Evolutionary conservation across 495 filamentous ascomycete genomes (phyloP), one percentile per base, ranked within the genome.

Genomic region (Annulohypoxylon bovei): DNA sequence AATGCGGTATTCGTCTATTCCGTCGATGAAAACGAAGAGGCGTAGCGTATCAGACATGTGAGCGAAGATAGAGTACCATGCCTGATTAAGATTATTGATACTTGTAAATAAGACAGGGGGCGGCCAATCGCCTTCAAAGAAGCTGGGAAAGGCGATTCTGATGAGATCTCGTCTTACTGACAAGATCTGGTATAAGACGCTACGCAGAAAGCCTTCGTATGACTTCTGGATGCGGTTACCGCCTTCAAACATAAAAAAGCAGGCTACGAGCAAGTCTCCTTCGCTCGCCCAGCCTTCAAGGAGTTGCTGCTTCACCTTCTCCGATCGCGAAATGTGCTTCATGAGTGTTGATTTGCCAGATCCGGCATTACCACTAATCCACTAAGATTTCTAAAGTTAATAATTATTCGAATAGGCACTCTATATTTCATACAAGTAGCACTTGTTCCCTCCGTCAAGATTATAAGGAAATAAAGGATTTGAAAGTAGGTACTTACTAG

Each of bases 221-320:
- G 80, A 79, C 49, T 78, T 83, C 42, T 85, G 82, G 20, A 81
- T 68, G 11, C 35, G 50, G 6, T 65, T 79, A 1, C 82, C 83
- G 5, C 73, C 69, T 55, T 79, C 75, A 72, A 81, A 84, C 67
- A 84, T 81, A 67, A 80, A 85, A 61, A 79, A 81, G 20, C 60
- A 61, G 3, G 75, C 74, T 49, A 71, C 73, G 14, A 80, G 56
- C 1, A 83, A 58, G 9, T 76, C 62, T 42, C 68, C 68, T 0
- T 63, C 71, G 2, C 27, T 56, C 0, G 67, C 72, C 71, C 74
- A 76, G 2, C 71, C 69, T 4, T 72, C 63, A 0, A 64, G 53
- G 6, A 77, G 72, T 40, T 68, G 59, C n/a, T 63, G 61, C 20
- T 55, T 67, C 46, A 71, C 40, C 1, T 67, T 66, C 28, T 76